Percentiles rank a stretch among this genome's conserved stretches.
Evolutionary conservation across 352 stramenopile genomes (phyloP).

Genomic region (Phytopythium sindhum): DNA sequence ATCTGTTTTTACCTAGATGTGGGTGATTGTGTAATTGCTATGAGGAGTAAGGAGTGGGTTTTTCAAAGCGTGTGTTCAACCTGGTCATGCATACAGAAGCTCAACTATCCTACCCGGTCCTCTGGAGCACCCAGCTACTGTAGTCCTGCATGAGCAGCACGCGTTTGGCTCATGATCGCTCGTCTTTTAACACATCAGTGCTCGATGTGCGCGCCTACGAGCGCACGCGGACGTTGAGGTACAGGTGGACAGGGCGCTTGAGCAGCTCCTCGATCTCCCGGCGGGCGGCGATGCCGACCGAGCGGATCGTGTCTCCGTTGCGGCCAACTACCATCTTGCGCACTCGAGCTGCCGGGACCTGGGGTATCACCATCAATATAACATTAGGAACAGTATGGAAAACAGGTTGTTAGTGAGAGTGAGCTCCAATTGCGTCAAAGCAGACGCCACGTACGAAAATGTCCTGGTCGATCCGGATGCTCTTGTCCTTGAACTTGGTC

Average conservation of each 20-base stretch:
- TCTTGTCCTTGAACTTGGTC: slow-evolving; percentile 86
- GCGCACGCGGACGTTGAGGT: slow-evolving; percentile 80
- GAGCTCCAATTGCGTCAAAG: slow-evolving; percentile 1
- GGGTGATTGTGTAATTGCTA: background rate
- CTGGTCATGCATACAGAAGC: background rate
- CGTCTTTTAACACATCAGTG: no score
- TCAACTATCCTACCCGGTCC: background rate
- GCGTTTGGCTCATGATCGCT: no score
- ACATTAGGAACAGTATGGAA: no score
- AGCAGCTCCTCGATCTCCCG: slow-evolving; percentile 76
- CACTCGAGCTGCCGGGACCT: slow-evolving; percentile 71
- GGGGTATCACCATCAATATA: background rate
- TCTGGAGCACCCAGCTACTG: no score
- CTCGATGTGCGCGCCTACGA: slow-evolving; percentile 20
- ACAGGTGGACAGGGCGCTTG: slow-evolving; percentile 71
- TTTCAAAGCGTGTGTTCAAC: background rate
- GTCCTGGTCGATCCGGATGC: slow-evolving; percentile 84
- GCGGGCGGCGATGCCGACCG: slow-evolving; percentile 65
- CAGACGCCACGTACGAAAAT: slow-evolving; percentile 63
- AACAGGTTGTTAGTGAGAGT: background rate
- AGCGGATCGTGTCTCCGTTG: slow-evolving; percentile 75
- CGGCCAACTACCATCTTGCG: slow-evolving; percentile 79
- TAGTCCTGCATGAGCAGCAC: no score
- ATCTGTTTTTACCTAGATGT: background rate
- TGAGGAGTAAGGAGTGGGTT: background rate